A percentile compares a stretch with the other conserved stretches of the same genome.
Evolutionary conservation across 2,329 filamentous ascomycete genomes (phyloP).

Genomic region (Fusarium sp.): DNA sequence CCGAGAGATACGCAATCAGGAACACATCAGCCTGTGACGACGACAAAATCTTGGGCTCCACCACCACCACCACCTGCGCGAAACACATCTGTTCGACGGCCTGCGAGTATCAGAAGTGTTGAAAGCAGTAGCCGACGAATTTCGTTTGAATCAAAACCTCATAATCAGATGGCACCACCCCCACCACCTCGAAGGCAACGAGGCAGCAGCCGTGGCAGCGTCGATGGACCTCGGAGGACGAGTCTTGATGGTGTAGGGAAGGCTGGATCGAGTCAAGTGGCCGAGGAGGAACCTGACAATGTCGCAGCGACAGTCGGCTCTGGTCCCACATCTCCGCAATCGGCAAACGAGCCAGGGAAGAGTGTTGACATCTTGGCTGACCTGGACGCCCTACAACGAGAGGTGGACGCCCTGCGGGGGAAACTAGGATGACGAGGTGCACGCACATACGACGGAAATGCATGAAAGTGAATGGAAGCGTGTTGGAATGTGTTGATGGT

Average conservation of each 20-base stretch:
- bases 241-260: slow-evolving; percentile 49
- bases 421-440: slow-evolving; percentile 44
- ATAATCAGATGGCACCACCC: slow-evolving; percentile 50
- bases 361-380: slow-evolving; percentile 76
- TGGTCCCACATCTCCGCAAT: slow-evolving; percentile 33
- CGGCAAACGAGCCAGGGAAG: slow-evolving; percentile 47
- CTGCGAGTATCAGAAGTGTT: slow-evolving; percentile 56
- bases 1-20: slow-evolving; percentile 29
- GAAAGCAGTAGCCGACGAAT: slow-evolving; percentile 51
- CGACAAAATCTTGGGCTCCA: slow-evolving; percentile 46
- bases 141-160: slow-evolving; percentile 46
- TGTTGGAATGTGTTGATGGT: slow-evolving; percentile 9
- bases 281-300: slow-evolving; percentile 30
- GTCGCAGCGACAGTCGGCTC: slow-evolving; percentile 11
- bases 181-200: slow-evolving; percentile 65
- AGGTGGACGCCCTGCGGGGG: slow-evolving; percentile 74
- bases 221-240: slow-evolving; percentile 52
- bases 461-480: slow-evolving; percentile 1
- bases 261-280: slow-evolving; percentile 26
- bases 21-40: slow-evolving; percentile 14
- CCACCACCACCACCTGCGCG: slow-evolving; percentile 62
- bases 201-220: slow-evolving; percentile 59
- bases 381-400: slow-evolving; percentile 76
- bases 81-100: slow-evolving; percentile 58
- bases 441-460: neutral